A percentile compares a stretch with the other conserved stretches of the same genome.
Evolutionary conservation across 2,329 filamentous ascomycete species (phyloP).

Genomic region (Anthostomella pinea): DNA sequence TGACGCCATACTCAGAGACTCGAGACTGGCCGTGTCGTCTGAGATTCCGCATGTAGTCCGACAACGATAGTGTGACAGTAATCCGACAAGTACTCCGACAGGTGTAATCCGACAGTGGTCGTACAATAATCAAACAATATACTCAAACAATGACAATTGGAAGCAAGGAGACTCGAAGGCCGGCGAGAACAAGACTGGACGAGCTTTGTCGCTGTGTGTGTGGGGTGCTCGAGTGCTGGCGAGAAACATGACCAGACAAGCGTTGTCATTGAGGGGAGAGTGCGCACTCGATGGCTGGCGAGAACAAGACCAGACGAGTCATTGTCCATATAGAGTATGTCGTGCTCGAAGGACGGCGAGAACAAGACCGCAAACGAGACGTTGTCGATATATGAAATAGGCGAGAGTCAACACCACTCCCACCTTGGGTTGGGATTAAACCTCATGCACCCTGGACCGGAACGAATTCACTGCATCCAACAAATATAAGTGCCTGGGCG

Average conservation of each 20-base stretch:
- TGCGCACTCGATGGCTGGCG: neutral
- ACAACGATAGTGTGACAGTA: too few relatives aligned
- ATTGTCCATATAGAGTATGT: conserved; percentile 6
- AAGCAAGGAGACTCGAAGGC: conserved; percentile 14
- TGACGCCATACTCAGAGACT: neutral
- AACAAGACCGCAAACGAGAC: conserved; percentile 10
- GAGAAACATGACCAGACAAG: conserved; percentile 6
- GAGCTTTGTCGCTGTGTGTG: conserved; percentile 4
- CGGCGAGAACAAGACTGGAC: conserved; percentile 12
- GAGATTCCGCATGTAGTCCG: too few relatives aligned
- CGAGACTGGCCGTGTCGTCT: too few relatives aligned
- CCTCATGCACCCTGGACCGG: neutral
- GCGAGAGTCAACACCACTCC: conserved; percentile 12
- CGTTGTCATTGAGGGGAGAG: too few relatives aligned
- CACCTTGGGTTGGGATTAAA: conserved; percentile 2
- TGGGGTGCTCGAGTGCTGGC: conserved; percentile 3
- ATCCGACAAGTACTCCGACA: conserved; percentile 1
- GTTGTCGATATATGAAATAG: conserved; percentile 12
- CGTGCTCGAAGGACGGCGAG: conserved; percentile 13
- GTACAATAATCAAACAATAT: conserved; percentile 5
- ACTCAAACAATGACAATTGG: conserved; percentile 1
- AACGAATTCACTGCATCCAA: conserved; percentile 1
- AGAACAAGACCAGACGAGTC: conserved; percentile 13
- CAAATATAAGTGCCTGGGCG: conserved; percentile 2
- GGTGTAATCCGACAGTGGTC: conserved; percentile 5